Conservation (phyloP, 768 basidiomycete genomes). For the Amanita rimosa region DNA sequence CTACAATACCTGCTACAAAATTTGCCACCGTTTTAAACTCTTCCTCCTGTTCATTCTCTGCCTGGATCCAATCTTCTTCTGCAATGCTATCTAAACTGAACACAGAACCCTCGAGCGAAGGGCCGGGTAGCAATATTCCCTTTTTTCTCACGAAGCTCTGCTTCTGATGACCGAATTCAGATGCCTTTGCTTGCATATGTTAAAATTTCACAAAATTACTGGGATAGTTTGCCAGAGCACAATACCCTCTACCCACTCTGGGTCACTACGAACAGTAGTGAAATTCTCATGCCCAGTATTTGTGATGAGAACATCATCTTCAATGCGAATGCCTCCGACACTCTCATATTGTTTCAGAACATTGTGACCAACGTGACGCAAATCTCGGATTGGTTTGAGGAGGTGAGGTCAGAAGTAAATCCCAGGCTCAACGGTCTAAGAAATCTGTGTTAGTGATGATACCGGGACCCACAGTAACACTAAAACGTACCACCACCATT, state of each 20-base stretch:
- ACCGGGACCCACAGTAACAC: not conserved
- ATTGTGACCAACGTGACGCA: constrained; percentile 57
- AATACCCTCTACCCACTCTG: constrained; percentile 74
- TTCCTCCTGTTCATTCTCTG: no score
- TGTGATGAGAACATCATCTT: constrained; percentile 83
- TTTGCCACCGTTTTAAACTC: no score
- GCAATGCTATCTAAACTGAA: no score
- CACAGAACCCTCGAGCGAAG: no score
- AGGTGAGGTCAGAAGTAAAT: constrained; percentile 79
- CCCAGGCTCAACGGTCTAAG: constrained; percentile 83
- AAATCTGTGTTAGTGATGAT: not conserved
- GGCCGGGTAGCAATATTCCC: no score
- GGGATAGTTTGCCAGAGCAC: constrained; percentile 55
- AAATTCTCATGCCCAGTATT: constrained; percentile 69
- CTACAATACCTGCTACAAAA: no score
- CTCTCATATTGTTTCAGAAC: constrained; percentile 60
- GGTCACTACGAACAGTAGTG: constrained; percentile 76
- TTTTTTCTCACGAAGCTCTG: no score
- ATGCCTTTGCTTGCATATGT: no score
- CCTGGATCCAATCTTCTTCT: no score
- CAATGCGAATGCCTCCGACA: constrained; percentile 90
- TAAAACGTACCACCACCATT: constrained; percentile 73
- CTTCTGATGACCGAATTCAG: no score
- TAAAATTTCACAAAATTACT: no score
- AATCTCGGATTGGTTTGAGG: constrained; percentile 50